Percentiles rank a stretch among this genome's conserved stretches.
These are phyloP conservation scores for Clonostachys chloroleuca DNA, from an alignment of 2,329 filamentous ascomycete genomes.

Conservation along the genomic window DNA sequence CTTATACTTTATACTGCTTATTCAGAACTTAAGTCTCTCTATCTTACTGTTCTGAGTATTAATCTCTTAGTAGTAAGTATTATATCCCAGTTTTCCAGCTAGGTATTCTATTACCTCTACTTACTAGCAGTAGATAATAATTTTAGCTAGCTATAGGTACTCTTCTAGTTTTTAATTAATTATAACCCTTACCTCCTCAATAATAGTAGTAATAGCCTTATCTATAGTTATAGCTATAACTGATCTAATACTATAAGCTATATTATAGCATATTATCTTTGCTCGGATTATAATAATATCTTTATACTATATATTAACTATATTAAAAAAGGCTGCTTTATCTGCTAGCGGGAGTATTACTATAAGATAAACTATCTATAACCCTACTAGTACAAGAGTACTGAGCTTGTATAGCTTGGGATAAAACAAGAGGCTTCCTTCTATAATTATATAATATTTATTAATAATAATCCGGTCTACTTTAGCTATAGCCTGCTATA, in stretches of 20 bases:
- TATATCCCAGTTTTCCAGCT: background rate
- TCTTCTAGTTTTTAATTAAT: background rate
- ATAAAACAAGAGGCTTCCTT: background rate
- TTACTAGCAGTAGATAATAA: background rate
- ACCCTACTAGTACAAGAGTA: background rate
- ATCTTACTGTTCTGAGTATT: background rate
- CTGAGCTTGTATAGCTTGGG: background rate
- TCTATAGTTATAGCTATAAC: too few species aligned
- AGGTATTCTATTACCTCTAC: background rate
- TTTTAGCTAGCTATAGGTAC: background rate
- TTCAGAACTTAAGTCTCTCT: background rate
- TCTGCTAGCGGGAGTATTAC: background rate
- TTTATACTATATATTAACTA: background rate
- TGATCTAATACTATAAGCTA: background rate
- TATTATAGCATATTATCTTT: background rate
- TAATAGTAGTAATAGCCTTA: background rate
- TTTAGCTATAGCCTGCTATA: background rate
- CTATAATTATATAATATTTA: background rate
- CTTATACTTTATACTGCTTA: background rate
- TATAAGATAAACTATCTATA: background rate
- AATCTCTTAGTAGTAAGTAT: background rate
- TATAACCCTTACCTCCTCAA: background rate
- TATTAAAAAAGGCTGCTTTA: background rate
- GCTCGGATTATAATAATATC: background rate
- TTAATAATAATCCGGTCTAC: background rate